Evolutionary conservation across 176 grass and related monocot species (phyloP), one percentile per base, ranked within the genome.

Genomic region (Aegilops longissima): DNA sequence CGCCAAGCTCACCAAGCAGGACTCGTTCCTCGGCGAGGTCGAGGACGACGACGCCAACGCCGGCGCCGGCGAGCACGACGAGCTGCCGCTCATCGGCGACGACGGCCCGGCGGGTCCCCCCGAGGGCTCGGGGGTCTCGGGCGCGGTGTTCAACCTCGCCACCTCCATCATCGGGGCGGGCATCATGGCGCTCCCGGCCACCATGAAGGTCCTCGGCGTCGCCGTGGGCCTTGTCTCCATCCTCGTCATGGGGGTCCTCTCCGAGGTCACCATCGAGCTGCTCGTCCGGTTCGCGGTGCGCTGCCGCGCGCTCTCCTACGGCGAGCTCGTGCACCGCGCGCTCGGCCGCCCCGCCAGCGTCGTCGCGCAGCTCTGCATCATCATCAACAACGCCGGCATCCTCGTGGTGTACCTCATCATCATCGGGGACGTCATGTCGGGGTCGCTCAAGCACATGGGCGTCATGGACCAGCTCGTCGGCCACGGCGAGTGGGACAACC

Each of bases 161-260:
- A 99, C 97, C 2, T 96, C 97, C 70, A 96, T 99, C 83, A 99
- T 99, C 67, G 97, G 97, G 6, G 97, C 97, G 16, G 97, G 97
- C 61, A 96, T 99, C 76, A 99, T 99, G 97, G 92, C 97, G 17
- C 94, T 99, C 29, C 97, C 97, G 20, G 97, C 97, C 45, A 94
- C 94, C 83, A 99, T 99, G 97, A 99, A 99, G 94, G 97, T 99
- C 13, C 94, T 99, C 3, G 97, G 97, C n/a, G 63, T 96, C 12
- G 78, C 85, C 34, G 90, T 94, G 6, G 94, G 97, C 12, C 89
- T 96, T 39, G 42, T 90, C 56, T 94, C 92, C 3, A 93, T 99
- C 78, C 40, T 99, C 35, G 27, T 94, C 63, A 92, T 99, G 97
- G 97, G 90, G 29, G 38, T 96, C 6, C 86, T 99, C 18, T 99